Percentiles rank a stretch among this genome's conserved stretches.
Conservation (phyloP, 331 rosid genomes). For the Malus hybrid region DNA sequence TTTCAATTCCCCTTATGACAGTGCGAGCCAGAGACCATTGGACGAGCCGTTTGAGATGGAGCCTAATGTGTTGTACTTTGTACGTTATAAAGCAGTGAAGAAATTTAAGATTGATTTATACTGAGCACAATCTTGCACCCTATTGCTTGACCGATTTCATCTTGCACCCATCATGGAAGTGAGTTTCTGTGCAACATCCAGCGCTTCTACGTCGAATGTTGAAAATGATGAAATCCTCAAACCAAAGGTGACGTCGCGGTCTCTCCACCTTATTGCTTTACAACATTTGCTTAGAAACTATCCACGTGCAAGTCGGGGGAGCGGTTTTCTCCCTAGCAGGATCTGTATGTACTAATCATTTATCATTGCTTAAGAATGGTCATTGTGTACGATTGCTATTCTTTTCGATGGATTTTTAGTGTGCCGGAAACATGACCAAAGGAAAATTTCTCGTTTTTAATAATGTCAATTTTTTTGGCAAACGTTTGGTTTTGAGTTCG, state of each 20-base stretch:
- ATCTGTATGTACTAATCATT: too few species aligned
- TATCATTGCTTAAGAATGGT: too few species aligned
- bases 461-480: too few species aligned
- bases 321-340: too few species aligned
- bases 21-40: conserved; percentile 16
- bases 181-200: background rate
- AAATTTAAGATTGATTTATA: conserved; percentile 32
- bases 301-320: too few species aligned
- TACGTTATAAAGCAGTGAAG: conserved; percentile 47
- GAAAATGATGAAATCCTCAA: background rate
- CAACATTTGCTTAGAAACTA: background rate
- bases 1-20: conserved; percentile 8
- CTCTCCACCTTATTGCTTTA: background rate
- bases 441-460: too few species aligned
- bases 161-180: background rate
- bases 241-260: background rate
- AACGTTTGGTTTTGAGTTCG: too few species aligned
- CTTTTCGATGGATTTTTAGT: too few species aligned
- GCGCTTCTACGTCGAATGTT: background rate
- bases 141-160: background rate
- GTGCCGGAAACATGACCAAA: too few species aligned
- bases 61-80: conserved; percentile 48
- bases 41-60: conserved; percentile 85
- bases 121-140: background rate
- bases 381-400: too few species aligned